phyloP scores from a whole-genome alignment of 345 rosid genomes.

The Eucalyptus pauciflora region DNA sequence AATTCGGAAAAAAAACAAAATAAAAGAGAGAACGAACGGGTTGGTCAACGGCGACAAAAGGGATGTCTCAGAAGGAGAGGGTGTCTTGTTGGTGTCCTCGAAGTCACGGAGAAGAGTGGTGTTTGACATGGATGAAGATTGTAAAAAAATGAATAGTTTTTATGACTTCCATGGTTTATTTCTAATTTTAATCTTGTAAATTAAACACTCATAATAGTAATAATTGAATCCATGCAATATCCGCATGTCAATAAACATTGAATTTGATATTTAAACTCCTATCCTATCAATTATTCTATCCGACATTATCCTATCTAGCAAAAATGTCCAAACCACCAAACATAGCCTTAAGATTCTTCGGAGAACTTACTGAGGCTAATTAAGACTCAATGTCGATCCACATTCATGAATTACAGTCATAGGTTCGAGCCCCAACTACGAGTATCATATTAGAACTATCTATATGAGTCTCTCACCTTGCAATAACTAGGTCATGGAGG shows the following conservation, averaged over 20 bases:
- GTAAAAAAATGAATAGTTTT: too few species aligned
- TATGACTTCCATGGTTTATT: too few species aligned
- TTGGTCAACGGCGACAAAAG: too few species aligned
- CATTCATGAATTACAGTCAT: background rate
- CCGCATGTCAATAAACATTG: background rate
- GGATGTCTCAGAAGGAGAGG: too few species aligned
- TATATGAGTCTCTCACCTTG: background rate
- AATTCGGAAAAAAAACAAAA: too few species aligned
- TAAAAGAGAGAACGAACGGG: background rate
- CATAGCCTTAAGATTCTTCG: background rate
- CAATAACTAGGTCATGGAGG: background rate
- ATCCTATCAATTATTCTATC: background rate
- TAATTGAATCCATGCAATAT: background rate
- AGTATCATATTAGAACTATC: background rate
- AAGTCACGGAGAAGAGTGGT: too few species aligned
- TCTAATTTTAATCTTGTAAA: too few species aligned
- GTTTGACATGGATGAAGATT: too few species aligned
- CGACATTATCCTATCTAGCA: rapidly evolving
- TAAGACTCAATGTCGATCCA: too few species aligned
- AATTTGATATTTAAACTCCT: too few species aligned
- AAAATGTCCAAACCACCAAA: background rate
- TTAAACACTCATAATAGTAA: too few species aligned
- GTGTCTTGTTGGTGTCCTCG: too few species aligned
- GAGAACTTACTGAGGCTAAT: background rate
- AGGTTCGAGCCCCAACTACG: background rate